Percentiles rank a stretch among this genome's conserved stretches.
Evolutionary conservation across 306 rosid genomes (phyloP).

Genomic region (Morella rubra): DNA sequence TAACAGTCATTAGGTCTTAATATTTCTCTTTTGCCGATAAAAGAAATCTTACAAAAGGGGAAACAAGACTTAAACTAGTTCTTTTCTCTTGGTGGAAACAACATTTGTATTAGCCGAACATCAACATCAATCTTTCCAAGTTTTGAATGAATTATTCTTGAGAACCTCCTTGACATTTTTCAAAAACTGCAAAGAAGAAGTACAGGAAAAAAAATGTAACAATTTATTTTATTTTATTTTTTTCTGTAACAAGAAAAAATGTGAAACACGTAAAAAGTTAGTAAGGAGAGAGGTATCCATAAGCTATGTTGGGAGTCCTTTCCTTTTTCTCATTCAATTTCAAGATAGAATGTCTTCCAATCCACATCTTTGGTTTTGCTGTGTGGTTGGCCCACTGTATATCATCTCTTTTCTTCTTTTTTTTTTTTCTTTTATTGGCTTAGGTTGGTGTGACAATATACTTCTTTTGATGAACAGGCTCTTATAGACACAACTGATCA

Average conservation of each 20-base stretch:
- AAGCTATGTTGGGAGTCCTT: neutral
- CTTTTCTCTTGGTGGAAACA: too few species aligned
- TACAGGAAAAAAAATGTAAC: too few species aligned
- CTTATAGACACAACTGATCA: slow-evolving; percentile 69
- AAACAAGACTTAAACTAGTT: neutral
- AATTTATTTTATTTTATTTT: too few species aligned
- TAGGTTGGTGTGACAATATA: slow-evolving; percentile 12
- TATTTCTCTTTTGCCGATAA: neutral
- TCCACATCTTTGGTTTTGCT: neutral
- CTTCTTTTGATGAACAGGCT: slow-evolving; percentile 51
- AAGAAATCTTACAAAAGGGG: neutral
- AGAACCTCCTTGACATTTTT: neutral
- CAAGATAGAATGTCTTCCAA: neutral
- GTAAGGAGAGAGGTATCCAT: neutral
- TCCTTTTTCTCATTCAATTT: neutral
- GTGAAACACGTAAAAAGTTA: neutral
- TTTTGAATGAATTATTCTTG: neutral
- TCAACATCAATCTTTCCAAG: neutral
- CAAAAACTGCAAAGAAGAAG: neutral
- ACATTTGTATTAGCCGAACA: neutral
- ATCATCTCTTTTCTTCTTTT: neutral
- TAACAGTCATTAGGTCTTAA: neutral
- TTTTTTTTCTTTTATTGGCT: slow-evolving; percentile 7
- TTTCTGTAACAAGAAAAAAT: too few species aligned
- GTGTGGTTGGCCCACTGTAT: neutral